phyloP scores from a whole-genome alignment of 73 alveolate species.

The Paramecium tetraurelia region DNA sequence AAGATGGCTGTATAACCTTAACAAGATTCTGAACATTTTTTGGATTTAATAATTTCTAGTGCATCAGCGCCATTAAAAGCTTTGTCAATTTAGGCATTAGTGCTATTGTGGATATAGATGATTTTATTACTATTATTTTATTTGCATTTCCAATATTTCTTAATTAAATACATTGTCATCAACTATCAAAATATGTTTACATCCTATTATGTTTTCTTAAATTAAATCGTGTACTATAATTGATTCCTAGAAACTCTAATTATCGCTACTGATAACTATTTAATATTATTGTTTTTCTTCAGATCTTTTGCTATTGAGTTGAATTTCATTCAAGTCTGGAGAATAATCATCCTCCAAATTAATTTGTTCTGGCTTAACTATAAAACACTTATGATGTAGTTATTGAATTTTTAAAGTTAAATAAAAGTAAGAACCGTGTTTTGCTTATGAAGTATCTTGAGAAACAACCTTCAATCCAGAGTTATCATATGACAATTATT shows the following conservation, averaged over 20 bases:
- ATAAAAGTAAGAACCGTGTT: background rate
- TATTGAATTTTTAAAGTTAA: background rate
- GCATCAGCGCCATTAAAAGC: slow-evolving; percentile 34
- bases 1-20: slow-evolving; percentile 21
- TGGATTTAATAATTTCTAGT: background rate
- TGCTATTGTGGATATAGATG: background rate
- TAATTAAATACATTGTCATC: slow-evolving; percentile 19
- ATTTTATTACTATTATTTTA: background rate
- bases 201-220: background rate
- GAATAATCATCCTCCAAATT: background rate
- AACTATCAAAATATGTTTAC: slow-evolving; percentile 3
- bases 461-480: background rate
- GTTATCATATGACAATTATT: background rate
- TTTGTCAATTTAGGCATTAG: background rate
- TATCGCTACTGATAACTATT: background rate
- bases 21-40: background rate
- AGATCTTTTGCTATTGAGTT: background rate
- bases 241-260: background rate
- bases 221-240: background rate
- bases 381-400: background rate
- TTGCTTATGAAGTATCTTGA: background rate
- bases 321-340: background rate
- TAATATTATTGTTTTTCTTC: background rate
- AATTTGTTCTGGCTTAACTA: background rate
- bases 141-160: background rate